These are phyloP conservation scores for Suaeda aralocaspica DNA, from an alignment of 148 eudicot genomes.

Conservation along the genomic window DNA sequence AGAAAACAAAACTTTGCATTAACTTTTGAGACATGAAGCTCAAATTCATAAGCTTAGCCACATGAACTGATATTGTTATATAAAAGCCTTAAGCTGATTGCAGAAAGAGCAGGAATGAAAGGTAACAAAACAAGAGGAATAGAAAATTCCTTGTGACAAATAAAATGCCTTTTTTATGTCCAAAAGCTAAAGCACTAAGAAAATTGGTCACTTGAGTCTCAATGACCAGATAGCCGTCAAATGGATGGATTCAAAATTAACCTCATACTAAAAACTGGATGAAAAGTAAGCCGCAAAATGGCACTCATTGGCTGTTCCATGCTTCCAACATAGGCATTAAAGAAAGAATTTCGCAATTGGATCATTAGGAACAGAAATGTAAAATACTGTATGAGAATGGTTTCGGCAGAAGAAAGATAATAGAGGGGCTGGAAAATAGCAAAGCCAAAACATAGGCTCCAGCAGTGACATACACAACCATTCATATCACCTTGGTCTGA, in stretches of 20 bases:
- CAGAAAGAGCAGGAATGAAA: neutral
- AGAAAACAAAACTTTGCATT: conserved; percentile 11
- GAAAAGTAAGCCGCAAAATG: no score
- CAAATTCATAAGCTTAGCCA: conserved; percentile 5
- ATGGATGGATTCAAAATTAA: no score
- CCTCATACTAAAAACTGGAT: no score
- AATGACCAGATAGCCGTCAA: neutral
- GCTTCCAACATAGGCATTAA: neutral
- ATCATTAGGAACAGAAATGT: no score
- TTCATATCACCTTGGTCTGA: no score
- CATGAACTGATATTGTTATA: neutral
- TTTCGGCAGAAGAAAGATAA: neutral
- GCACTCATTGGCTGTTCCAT: neutral
- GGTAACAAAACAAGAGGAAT: neutral
- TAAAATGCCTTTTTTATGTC: neutral
- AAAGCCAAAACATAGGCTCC: neutral
- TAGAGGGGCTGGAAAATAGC: neutral
- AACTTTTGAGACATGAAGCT: neutral
- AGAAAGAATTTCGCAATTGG: neutral
- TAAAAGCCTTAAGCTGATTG: neutral
- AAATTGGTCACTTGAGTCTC: neutral
- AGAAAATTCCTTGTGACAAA: neutral
- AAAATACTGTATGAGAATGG: neutral
- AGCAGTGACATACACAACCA: neutral
- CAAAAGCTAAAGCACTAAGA: neutral